These are phyloP conservation scores for Tricholoma matsutake DNA, from an alignment of 768 basidiomycete genomes.

Conservation along the genomic window DNA sequence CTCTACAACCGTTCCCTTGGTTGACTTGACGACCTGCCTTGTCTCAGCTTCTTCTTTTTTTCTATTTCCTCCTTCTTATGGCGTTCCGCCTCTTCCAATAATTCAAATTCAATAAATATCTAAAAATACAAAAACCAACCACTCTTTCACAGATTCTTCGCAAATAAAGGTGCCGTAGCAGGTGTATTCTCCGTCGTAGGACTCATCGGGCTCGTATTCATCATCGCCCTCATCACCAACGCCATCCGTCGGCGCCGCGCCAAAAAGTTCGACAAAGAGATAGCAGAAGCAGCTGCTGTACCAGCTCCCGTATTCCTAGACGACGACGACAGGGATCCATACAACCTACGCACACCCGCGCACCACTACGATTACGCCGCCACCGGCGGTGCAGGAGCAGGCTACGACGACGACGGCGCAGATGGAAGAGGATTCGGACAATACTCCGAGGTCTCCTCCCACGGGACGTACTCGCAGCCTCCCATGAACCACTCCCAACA, in stretches of 20 bases:
- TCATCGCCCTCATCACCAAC: conserved; percentile 48
- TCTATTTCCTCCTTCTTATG: too few species aligned
- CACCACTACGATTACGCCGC: conserved; percentile 11
- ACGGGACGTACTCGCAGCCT: conserved; percentile 56
- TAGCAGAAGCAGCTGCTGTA: conserved; percentile 63
- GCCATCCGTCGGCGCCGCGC: conserved; percentile 62
- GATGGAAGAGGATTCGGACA: background rate
- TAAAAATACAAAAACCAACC: too few species aligned
- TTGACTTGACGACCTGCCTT: too few species aligned
- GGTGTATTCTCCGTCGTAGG: conserved; percentile 72
- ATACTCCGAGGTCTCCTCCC: conserved; percentile 21
- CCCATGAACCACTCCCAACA: conserved; percentile 30
- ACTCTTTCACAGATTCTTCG: conserved; percentile 51
- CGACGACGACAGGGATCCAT: conserved; percentile 40
- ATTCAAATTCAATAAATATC: too few species aligned
- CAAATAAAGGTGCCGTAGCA: conserved; percentile 69
- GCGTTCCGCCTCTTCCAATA: too few species aligned
- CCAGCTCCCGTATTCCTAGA: conserved; percentile 55
- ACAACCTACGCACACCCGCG: conserved; percentile 18
- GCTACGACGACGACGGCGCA: background rate
- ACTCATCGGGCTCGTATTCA: conserved; percentile 49
- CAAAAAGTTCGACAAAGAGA: conserved; percentile 65
- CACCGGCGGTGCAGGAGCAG: conserved; percentile 20
- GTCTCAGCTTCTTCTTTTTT: too few species aligned
- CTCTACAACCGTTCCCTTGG: too few species aligned